Conservation (phyloP, 2,329 filamentous ascomycete genomes). For the Trichophyton simii region DNA sequence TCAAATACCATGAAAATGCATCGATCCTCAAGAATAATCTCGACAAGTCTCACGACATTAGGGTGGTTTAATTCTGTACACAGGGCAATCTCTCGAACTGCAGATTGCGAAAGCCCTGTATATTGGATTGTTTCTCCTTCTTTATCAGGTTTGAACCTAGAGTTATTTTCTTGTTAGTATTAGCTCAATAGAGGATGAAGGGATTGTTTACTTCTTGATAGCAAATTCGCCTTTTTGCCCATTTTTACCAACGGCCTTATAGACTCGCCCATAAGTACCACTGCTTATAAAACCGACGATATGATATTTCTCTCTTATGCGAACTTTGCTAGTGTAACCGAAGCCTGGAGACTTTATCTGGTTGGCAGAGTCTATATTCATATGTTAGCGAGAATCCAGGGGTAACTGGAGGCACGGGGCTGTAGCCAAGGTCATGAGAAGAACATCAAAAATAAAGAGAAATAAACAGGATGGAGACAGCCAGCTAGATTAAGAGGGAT, state of each 20-base stretch:
- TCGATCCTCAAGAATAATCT: constrained; percentile 96
- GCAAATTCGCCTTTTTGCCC: constrained; percentile 72
- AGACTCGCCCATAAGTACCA: constrained; percentile 93
- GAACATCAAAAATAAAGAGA: neutral
- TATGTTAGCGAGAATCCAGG: neutral
- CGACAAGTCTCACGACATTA: constrained; percentile 81
- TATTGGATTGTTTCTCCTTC: constrained; percentile 91
- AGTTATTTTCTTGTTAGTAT: neutral
- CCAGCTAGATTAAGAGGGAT: too few relatives aligned
- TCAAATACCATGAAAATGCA: constrained; percentile 99
- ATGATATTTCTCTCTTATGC: constrained; percentile 84
- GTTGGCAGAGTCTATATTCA: constrained; percentile 24
- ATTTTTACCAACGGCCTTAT: constrained; percentile 76
- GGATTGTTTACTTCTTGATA: constrained; percentile 68
- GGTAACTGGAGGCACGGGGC: neutral
- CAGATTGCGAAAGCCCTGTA: constrained; percentile 93
- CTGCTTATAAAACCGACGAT: constrained; percentile 97
- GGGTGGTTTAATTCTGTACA: constrained; percentile 82
- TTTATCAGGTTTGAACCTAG: constrained; percentile 85
- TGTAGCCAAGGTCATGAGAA: too few relatives aligned
- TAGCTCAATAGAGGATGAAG: neutral
- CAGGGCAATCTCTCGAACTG: constrained; percentile 91
- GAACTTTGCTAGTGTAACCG: constrained; percentile 58
- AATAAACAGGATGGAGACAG: neutral
- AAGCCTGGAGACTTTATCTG: constrained; percentile 33